A percentile compares a stretch with the other conserved stretches of the same genome.
These are phyloP conservation scores for Filosporella fistucella DNA, from an alignment of 495 filamentous ascomycete species.

Conservation along the genomic window DNA sequence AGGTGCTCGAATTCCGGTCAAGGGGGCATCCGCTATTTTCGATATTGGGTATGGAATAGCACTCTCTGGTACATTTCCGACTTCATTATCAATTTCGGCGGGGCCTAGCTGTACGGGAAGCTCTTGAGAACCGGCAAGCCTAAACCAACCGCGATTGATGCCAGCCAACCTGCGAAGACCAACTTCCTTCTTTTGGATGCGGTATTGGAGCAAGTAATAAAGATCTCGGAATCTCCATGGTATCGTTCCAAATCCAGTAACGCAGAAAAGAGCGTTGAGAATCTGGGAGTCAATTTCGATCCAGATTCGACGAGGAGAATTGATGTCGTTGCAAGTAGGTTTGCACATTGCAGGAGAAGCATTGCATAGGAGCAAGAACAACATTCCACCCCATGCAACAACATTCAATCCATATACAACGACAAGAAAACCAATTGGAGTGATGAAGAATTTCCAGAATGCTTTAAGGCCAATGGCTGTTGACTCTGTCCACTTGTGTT, in stretches of 20 bases:
- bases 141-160: conserved; percentile 67
- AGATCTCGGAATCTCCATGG: conserved; percentile 83
- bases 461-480: conserved; percentile 50
- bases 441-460: conserved; percentile 55
- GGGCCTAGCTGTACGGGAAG: conserved; percentile 38
- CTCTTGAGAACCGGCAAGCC: conserved; percentile 52
- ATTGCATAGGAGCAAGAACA: conserved; percentile 76
- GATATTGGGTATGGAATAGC: conserved; percentile 50
- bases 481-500: conserved; percentile 50
- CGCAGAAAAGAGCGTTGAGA: conserved; percentile 79
- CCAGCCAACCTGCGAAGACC: conserved; percentile 58
- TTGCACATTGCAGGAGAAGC: conserved; percentile 77
- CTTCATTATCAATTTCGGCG: conserved; percentile 37
- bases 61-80: conserved; percentile 25
- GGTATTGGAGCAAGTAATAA: conserved; percentile 62
- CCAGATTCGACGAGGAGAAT: conserved; percentile 73
- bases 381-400: conserved; percentile 86
- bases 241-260: conserved; percentile 77
- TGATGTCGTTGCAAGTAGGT: conserved; percentile 65
- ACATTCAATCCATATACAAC: conserved; percentile 76
- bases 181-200: conserved; percentile 43
- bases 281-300: conserved; percentile 84
- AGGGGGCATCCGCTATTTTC: conserved; percentile 49
- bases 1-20: conserved; percentile 61
- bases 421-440: conserved; percentile 68